A percentile compares a stretch with the other conserved stretches of the same genome.
Conservation (phyloP, 106 monocot species). For the Dioscorea dumetorum region DNA sequence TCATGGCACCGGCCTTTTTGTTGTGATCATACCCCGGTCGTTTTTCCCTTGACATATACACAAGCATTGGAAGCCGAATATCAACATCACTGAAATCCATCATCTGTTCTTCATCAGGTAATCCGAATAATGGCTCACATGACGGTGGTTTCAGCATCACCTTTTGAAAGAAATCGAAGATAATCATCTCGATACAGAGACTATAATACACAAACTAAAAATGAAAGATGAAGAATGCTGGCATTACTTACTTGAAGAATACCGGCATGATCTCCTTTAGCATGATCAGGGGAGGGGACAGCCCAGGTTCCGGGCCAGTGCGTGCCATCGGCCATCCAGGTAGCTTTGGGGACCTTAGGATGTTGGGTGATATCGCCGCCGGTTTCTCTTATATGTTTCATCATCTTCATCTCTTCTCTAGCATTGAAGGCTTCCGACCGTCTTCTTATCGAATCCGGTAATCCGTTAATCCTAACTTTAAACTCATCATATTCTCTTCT, state of each 20-base stretch:
- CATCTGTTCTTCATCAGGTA: conserved; percentile 41
- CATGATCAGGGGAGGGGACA: conserved; percentile 37
- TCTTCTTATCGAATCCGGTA: conserved; percentile 60
- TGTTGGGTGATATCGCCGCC: conserved; percentile 31
- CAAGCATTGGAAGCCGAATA: conserved; percentile 70
- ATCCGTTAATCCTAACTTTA: conserved; percentile 81
- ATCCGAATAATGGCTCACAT: conserved; percentile 37
- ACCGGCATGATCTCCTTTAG: conserved; percentile 70
- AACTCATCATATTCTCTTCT: conserved; percentile 93
- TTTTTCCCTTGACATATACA: conserved; percentile 83
- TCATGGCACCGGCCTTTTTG: conserved; percentile 95
- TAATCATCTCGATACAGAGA: too few relatives aligned
- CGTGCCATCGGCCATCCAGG: conserved; percentile 92
- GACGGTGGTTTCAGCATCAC: conserved; percentile 75
- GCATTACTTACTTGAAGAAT: conserved; percentile 53
- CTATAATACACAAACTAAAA: too few relatives aligned
- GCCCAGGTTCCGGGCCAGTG: conserved; percentile 87
- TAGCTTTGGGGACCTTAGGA: conserved; percentile 57
- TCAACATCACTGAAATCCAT: conserved; percentile 73
- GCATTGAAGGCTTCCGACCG: conserved; percentile 66
- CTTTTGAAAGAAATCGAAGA: conserved; percentile 2
- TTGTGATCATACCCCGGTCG: conserved; percentile 79
- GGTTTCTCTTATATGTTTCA: conserved; percentile 46
- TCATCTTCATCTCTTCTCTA: conserved; percentile 68
- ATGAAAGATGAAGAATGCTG: not conserved